A percentile compares a stretch with the other conserved stretches of the same genome.
These are phyloP conservation scores for Pythium aquatile DNA, from an alignment of 352 stramenopile species.

Conservation along the genomic window DNA sequence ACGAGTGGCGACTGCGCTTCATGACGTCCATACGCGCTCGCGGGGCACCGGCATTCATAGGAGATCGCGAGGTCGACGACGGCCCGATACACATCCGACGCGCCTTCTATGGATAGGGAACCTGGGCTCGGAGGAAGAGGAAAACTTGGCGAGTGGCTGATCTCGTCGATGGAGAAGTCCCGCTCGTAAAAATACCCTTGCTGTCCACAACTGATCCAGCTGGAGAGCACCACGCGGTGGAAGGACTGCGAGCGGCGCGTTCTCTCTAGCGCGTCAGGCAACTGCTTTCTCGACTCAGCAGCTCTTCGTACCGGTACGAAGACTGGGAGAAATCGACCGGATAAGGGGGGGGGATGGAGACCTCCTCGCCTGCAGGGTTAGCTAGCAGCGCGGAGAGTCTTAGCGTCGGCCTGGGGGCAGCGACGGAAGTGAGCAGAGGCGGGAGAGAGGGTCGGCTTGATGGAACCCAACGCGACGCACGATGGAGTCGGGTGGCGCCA, in stretches of 20 bases:
- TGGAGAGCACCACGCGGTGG: not conserved
- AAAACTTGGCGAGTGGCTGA: constrained; percentile 5
- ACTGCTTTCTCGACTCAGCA: not conserved
- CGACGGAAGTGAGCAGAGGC: not conserved
- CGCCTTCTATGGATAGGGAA: not conserved
- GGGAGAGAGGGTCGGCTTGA: not conserved
- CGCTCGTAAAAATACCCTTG: constrained; percentile 1
- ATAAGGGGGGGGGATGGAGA: not conserved
- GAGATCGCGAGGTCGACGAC: not conserved
- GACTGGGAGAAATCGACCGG: not conserved
- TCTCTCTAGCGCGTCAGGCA: not conserved
- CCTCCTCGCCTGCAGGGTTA: not conserved
- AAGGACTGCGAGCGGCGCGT: not conserved
- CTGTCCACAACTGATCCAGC: not conserved
- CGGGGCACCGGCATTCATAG: constrained; percentile 6
- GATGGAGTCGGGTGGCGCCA: not conserved
- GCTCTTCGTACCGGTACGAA: not conserved
- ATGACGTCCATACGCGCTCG: constrained; percentile 17
- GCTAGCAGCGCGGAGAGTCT: not conserved
- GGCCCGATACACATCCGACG: constrained; percentile 25
- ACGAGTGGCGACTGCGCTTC: constrained; percentile 35
- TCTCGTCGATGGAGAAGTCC: constrained; percentile 2
- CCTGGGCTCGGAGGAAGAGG: not conserved
- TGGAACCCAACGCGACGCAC: not conserved
- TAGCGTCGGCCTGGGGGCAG: not conserved